Conservation (phyloP, 495 filamentous ascomycete genomes). For the Neurospora sp. region DNA sequence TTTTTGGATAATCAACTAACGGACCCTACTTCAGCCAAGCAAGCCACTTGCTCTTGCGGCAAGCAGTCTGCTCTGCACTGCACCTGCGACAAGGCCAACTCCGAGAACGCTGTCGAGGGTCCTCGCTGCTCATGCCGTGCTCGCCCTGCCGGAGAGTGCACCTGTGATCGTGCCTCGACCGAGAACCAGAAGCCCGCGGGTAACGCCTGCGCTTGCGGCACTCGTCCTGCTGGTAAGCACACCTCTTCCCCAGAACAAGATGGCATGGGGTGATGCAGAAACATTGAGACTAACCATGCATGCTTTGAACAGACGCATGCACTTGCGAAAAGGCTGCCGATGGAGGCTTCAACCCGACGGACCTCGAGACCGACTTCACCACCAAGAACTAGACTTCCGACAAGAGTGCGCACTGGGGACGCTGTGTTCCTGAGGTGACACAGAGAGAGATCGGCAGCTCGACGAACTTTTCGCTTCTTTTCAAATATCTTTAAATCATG, state of each 20-base stretch:
- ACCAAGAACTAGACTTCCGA: slow-evolving; percentile 37
- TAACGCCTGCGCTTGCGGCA: slow-evolving; percentile 63
- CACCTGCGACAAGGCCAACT: slow-evolving; percentile 64
- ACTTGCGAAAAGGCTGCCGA: slow-evolving; percentile 68
- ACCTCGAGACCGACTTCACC: slow-evolving; percentile 73
- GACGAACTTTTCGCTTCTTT: neutral
- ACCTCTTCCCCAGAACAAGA: neutral
- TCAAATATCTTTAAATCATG: neutral
- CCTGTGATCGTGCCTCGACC: slow-evolving; percentile 57
- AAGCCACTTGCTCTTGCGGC: slow-evolving; percentile 78
- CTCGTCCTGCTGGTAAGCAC: slow-evolving; percentile 53
- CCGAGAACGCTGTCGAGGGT: slow-evolving; percentile 65
- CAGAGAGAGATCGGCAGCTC: neutral
- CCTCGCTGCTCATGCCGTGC: slow-evolving; percentile 72
- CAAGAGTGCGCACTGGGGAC: neutral
- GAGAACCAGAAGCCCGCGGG: slow-evolving; percentile 56
- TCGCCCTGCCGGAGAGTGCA: slow-evolving; percentile 72
- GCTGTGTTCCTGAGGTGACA: neutral
- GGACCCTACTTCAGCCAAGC: slow-evolving; percentile 25
- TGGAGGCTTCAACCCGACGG: slow-evolving; percentile 34
- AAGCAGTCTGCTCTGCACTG: slow-evolving; percentile 77
- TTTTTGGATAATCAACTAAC: neutral
- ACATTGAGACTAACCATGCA: neutral
- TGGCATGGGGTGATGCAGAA: neutral
- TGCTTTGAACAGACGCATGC: slow-evolving; percentile 51